These are phyloP conservation scores for Centella asiatica DNA, from an alignment of 129 eudicot genomes.

Conservation along the genomic window DNA sequence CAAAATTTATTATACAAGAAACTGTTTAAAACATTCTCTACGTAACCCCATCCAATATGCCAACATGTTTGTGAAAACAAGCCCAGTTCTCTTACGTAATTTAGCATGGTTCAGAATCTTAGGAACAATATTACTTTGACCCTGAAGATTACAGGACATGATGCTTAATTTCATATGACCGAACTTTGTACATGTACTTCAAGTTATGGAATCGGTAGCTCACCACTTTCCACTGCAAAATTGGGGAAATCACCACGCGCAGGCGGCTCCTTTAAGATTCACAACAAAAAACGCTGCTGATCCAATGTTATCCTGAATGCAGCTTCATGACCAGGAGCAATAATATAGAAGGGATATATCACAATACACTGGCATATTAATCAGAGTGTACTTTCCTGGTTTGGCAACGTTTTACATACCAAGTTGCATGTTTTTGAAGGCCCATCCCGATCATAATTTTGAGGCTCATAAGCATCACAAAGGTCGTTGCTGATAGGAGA, in stretches of 20 bases:
- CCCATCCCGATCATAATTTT: conserved; percentile 84
- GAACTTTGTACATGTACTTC: no score
- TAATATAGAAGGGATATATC: neutral
- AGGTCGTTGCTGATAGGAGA: conserved; percentile 40
- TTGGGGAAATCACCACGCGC: neutral
- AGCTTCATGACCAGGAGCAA: no score
- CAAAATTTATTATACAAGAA: no score
- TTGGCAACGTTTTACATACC: conserved; percentile 80
- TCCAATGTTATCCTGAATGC: no score
- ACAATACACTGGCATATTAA: conserved; percentile 11
- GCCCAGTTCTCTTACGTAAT: no score
- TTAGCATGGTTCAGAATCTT: no score
- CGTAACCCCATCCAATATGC: no score
- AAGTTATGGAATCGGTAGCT: neutral
- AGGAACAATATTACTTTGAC: no score
- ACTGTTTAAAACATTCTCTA: no score
- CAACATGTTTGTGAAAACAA: no score
- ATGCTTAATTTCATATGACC: no score
- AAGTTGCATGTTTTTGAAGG: conserved; percentile 66
- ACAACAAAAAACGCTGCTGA: neutral
- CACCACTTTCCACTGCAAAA: neutral
- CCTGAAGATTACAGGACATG: no score
- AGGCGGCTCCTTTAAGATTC: neutral
- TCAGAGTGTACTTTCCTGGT: conserved; percentile 73
- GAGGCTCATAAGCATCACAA: conserved; percentile 72